phyloP scores from a whole-genome alignment of 2,329 filamentous ascomycete genomes.

The Cladosporium sp. region DNA sequence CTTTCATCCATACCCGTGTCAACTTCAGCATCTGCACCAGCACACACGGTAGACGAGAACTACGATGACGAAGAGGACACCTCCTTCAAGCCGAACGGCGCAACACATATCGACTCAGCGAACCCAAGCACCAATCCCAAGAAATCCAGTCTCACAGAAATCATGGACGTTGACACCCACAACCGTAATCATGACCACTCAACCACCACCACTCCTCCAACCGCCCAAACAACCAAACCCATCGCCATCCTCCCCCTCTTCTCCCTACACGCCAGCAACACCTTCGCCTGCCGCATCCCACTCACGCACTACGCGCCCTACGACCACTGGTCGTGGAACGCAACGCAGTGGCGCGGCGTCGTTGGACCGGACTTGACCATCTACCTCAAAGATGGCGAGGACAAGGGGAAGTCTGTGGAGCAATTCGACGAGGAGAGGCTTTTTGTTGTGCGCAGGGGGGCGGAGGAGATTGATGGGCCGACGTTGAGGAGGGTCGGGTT shows the following conservation, averaged over 20 bases:
- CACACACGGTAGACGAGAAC: conserved; percentile 23
- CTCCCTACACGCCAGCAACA: conserved; percentile 72
- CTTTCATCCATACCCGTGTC: background rate
- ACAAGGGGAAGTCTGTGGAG: conserved; percentile 26
- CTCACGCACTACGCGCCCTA: conserved; percentile 69
- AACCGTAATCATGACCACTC: conserved; percentile 45
- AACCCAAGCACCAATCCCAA: conserved; percentile 51
- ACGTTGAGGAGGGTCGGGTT: conserved; percentile 73
- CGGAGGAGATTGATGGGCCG: conserved; percentile 36
- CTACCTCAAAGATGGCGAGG: conserved; percentile 50
- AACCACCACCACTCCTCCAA: conserved; percentile 44
- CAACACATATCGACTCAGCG: conserved; percentile 9
- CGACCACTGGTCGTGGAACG: conserved; percentile 99
- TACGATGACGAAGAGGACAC: conserved; percentile 19
- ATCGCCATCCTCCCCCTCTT: conserved; percentile 75
- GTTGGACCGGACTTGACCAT: conserved; percentile 76
- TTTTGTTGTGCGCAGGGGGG: conserved; percentile 37
- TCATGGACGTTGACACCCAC: conserved; percentile 62
- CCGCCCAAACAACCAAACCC: conserved; percentile 45
- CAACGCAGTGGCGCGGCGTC: conserved; percentile 84
- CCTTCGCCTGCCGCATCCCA: conserved; percentile 66
- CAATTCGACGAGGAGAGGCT: conserved; percentile 40
- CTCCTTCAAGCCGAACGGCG: background rate
- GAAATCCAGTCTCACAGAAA: conserved; percentile 73
- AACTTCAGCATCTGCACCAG: background rate